phyloP scores from a whole-genome alignment of 169 alveolate species.

The Cryptosporidium felis region DNA sequence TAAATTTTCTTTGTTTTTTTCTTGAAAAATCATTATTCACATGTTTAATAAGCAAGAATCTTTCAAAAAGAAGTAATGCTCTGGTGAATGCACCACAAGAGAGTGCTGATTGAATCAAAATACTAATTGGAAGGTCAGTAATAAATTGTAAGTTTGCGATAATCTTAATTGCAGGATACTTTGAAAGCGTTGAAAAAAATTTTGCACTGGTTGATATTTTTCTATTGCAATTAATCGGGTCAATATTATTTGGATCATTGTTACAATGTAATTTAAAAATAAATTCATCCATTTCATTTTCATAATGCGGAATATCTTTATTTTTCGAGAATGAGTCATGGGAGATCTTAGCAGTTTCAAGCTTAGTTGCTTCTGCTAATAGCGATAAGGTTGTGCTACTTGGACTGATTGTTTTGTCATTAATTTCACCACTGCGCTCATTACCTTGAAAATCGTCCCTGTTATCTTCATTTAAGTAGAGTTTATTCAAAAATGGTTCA shows the following conservation, averaged over 20 bases:
- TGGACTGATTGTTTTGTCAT: slow-evolving; percentile 10
- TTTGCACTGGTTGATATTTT: not conserved
- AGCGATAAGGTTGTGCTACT: slow-evolving; percentile 49
- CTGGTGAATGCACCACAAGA: slow-evolving; percentile 50
- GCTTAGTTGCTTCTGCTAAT: slow-evolving; percentile 64
- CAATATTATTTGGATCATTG: not conserved
- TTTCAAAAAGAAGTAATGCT: slow-evolving; percentile 60
- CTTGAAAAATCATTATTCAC: not conserved
- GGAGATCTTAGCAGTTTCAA: slow-evolving; percentile 1
- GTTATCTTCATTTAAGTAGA: not conserved
- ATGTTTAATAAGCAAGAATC: slow-evolving; percentile 5
- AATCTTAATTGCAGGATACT: slow-evolving; percentile 11
- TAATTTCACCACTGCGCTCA: not conserved
- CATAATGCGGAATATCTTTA: not conserved
- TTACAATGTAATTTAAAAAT: not conserved
- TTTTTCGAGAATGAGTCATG: not conserved
- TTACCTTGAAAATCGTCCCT: too few species aligned
- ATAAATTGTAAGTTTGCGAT: slow-evolving; percentile 54
- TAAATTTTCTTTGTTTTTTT: slow-evolving; percentile 15
- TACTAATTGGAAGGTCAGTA: slow-evolving; percentile 54
- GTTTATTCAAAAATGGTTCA: slow-evolving; percentile 35
- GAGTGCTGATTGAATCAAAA: slow-evolving; percentile 53
- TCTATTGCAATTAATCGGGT: not conserved
- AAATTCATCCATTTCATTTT: slow-evolving; percentile 19
- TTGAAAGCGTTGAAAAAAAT: slow-evolving; percentile 18